Evolutionary conservation across 2,329 filamentous ascomycete genomes (phyloP).

Genomic region (Cyphellophora attinorum): DNA sequence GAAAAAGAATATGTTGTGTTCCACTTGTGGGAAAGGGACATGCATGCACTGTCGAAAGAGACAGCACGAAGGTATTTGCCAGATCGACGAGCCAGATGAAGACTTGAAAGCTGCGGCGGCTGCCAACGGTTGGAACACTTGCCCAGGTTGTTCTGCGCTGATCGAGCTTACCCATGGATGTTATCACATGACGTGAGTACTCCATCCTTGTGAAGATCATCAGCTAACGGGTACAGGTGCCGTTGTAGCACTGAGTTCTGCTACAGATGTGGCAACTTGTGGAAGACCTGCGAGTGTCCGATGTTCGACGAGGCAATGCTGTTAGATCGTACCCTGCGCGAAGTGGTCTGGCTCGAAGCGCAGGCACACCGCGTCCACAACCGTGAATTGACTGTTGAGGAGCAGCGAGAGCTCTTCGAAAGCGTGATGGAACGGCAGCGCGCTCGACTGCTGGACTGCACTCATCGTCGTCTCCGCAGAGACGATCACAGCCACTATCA

Average conservation of each 20-base stretch:
- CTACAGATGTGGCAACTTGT: neutral
- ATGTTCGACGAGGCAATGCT: neutral
- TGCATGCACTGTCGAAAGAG: neutral
- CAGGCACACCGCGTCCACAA: too few species aligned
- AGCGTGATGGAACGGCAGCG: too few species aligned
- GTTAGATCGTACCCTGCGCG: neutral
- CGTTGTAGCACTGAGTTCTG: neutral
- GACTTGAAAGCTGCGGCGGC: neutral
- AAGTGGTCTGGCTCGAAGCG: too few species aligned
- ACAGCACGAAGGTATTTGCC: neutral
- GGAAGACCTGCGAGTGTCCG: neutral
- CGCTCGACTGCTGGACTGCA: too few species aligned
- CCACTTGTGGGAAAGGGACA: neutral
- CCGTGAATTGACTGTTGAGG: too few species aligned
- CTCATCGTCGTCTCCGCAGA: too few species aligned
- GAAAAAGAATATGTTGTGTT: neutral
- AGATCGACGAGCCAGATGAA: neutral
- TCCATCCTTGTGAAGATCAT: neutral
- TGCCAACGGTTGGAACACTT: neutral
- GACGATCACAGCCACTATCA: too few species aligned
- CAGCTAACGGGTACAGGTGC: neutral
- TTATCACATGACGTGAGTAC: neutral
- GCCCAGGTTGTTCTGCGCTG: neutral
- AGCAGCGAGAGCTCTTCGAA: too few species aligned
- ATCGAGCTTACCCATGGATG: neutral